These are phyloP conservation scores for Lactifluus subvellereus DNA, from an alignment of 768 basidiomycete genomes.

Conservation along the genomic window DNA sequence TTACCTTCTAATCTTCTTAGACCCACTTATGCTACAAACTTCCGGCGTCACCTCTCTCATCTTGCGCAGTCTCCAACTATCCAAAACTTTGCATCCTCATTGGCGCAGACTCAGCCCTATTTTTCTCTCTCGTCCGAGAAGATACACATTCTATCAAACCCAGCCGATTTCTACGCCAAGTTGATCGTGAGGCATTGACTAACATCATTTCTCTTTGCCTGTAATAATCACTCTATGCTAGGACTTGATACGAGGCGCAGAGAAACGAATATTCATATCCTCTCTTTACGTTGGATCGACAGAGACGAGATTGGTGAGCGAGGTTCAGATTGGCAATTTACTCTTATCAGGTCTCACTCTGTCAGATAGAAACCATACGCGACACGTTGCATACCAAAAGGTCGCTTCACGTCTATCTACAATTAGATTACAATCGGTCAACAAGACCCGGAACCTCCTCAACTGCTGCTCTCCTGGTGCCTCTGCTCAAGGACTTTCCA, in stretches of 20 bases:
- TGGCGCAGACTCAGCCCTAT: conserved; percentile 22
- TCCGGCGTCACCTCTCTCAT: not conserved
- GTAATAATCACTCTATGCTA: conserved; percentile 28
- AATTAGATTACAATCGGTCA: conserved; percentile 77
- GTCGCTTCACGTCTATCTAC: conserved; percentile 59
- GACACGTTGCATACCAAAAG: conserved; percentile 53
- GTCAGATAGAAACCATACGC: conserved; percentile 66
- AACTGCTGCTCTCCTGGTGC: conserved; percentile 60
- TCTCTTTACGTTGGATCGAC: conserved; percentile 82
- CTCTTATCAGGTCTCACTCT: not conserved
- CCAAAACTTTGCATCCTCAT: conserved; percentile 15
- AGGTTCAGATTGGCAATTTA: not conserved
- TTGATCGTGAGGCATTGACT: conserved; percentile 16
- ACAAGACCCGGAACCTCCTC: conserved; percentile 69
- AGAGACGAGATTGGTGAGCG: conserved; percentile 71
- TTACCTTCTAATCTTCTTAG: not conserved
- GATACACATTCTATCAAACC: conserved; percentile 17
- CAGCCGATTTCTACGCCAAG: conserved; percentile 14
- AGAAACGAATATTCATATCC: conserved; percentile 78
- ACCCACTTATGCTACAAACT: not conserved
- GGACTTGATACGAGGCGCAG: conserved; percentile 76
- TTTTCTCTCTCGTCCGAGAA: conserved; percentile 20
- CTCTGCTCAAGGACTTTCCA: conserved; percentile 68
- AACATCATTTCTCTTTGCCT: not conserved
- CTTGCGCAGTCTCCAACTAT: conserved; percentile 10